Evolutionary conservation across 2,329 filamentous ascomycete genomes (phyloP).

Genomic region (Fonsecaea erecta): DNA sequence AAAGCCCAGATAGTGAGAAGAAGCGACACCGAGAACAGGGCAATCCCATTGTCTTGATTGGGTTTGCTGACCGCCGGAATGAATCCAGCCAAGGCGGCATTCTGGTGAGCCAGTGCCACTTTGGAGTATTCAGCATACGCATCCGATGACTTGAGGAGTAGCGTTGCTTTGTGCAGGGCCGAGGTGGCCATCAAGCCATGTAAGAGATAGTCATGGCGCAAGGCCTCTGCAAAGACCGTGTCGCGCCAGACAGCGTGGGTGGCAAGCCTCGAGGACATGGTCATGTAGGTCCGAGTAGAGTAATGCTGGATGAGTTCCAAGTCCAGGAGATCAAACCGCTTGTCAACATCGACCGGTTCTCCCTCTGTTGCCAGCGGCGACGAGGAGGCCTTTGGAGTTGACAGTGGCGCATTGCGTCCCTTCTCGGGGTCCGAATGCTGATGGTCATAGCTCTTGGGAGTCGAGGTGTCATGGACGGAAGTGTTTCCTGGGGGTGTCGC

Average conservation of each 20-base stretch:
- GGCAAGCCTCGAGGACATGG: slow-evolving; percentile 35
- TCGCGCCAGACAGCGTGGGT: slow-evolving; percentile 47
- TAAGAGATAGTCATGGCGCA: slow-evolving; percentile 50
- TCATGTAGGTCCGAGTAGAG: slow-evolving; percentile 47
- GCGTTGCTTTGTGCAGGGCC: slow-evolving; percentile 47
- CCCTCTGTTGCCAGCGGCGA: slow-evolving; percentile 7
- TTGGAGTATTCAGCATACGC: slow-evolving; percentile 36
- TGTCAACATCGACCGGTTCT: slow-evolving; percentile 11
- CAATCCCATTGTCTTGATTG: slow-evolving; percentile 35
- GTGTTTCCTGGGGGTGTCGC: slow-evolving; percentile 25
- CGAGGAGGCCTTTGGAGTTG: slow-evolving; percentile 12
- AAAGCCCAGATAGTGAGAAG: slow-evolving; percentile 38
- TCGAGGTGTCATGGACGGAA: slow-evolving; percentile 24
- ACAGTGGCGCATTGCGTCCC: slow-evolving; percentile 11
- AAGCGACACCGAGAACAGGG: slow-evolving; percentile 36
- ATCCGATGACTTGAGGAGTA: slow-evolving; percentile 34
- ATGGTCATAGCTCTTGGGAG: slow-evolving; percentile 30
- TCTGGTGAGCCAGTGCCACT: slow-evolving; percentile 36
- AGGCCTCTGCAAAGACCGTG: slow-evolving; percentile 47
- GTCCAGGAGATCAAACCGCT: slow-evolving; percentile 42
- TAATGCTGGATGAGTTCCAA: slow-evolving; percentile 53
- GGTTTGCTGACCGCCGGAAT: slow-evolving; percentile 36
- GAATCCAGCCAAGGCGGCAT: slow-evolving; percentile 36
- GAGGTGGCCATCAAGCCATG: slow-evolving; percentile 49
- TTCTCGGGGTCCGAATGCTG: slow-evolving; percentile 26